Evolutionary conservation across 2,329 filamentous ascomycete species (phyloP), one percentile per base, ranked within the genome.

Genomic region (Rugonectria rugulosa): DNA sequence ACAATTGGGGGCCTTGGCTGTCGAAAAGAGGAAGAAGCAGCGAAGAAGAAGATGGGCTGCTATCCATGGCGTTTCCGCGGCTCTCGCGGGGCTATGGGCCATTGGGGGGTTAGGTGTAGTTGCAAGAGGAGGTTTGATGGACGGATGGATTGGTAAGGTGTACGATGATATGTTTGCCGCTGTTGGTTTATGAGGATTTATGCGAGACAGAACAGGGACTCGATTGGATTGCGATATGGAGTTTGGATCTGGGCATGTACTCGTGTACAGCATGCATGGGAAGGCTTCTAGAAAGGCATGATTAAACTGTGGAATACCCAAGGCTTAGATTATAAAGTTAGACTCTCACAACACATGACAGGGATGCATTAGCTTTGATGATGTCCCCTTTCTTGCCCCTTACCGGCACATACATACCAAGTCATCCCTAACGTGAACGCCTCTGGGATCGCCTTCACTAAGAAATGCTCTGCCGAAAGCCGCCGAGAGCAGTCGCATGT

Each of bases 41-140:
- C 81, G 83, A 69, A 86, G 87, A 69, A 81, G 86, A 68, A 84
- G 84, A 65, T 90, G 90, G 86, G 86, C 90, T 76, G 73, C 79
- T 2, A 80, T 97, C 51, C 92, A 96, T 69, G 87, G 81, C 0
- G 72, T 87, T 48, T 83, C 84, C 1, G 78, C 81, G 0, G 73
- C 80, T 0, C 72, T 88, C 3, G 81, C 86, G 7, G 81, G 76
- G 0, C 51, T 92, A n/a, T 97, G 93, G 93, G 85, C 93, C 46
- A 87, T 88, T 0, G 93, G 93, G 4, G 89, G 90, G 0, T 72
- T 97, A 27, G 91, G 90, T 0, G 79, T 97, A 14, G 86, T 97
- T 8, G 92, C 88, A 3, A 81, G 84, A 59, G 90, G 83, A 2
- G 92, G 92, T 0, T 73, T 79, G 57, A 87, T 85, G 2, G 77